phyloP scores from a whole-genome alignment of 2,329 filamentous ascomycete genomes.

The Fonsecaea pedrosoi region DNA sequence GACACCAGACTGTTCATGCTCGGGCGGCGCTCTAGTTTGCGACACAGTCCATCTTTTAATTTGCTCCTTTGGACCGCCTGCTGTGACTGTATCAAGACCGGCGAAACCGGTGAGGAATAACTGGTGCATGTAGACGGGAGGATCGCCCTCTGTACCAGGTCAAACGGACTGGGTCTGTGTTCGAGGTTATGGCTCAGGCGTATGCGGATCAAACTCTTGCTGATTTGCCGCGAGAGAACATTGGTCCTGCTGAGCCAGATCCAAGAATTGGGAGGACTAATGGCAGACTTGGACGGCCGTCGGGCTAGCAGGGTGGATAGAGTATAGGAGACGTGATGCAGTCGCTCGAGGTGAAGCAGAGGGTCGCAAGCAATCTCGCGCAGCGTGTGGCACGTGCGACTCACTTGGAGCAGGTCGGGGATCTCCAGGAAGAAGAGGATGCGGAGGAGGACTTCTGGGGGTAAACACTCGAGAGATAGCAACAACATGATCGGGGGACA shows the following conservation, averaged over 20 bases:
- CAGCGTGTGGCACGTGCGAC: conserved; percentile 63
- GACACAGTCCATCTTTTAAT: conserved; percentile 36
- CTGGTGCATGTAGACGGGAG: conserved; percentile 67
- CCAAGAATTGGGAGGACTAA: conserved; percentile 67
- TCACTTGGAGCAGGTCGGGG: conserved; percentile 53
- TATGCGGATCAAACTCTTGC: conserved; percentile 69
- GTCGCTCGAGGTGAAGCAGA: conserved; percentile 68
- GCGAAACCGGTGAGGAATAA: conserved; percentile 36
- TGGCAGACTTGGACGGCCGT: conserved; percentile 64
- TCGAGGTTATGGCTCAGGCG: conserved; percentile 68
- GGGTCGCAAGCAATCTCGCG: conserved; percentile 68
- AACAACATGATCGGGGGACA: conserved; percentile 12
- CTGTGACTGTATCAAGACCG: conserved; percentile 38
- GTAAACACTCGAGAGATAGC: conserved; percentile 41
- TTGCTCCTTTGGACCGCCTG: conserved; percentile 33
- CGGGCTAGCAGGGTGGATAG: conserved; percentile 65
- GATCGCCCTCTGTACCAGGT: conserved; percentile 68
- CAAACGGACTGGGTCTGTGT: conserved; percentile 64
- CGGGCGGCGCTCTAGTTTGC: conserved; percentile 41
- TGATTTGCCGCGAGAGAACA: conserved; percentile 68
- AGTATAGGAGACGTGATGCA: conserved; percentile 61
- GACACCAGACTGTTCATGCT: conserved; percentile 44
- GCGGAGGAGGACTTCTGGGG: conserved; percentile 54
- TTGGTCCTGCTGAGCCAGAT: conserved; percentile 73
- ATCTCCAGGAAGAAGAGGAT: conserved; percentile 55